Evolutionary conservation across 2,329 filamentous ascomycete genomes (phyloP).

Genomic region (Trichoderma pleuroti): DNA sequence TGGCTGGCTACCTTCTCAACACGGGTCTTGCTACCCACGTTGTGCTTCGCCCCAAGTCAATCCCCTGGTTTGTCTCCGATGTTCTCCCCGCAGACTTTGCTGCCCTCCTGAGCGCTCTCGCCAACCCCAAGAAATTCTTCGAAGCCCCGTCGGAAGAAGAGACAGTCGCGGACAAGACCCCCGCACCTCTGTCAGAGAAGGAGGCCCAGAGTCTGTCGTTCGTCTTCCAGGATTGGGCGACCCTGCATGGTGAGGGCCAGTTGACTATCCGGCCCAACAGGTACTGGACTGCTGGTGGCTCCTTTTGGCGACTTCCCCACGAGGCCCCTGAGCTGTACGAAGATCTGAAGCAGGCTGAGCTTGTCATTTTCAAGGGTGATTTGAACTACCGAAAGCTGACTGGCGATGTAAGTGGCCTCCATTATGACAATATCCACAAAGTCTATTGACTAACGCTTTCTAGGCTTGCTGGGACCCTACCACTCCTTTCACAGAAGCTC

Average conservation of each 20-base stretch:
- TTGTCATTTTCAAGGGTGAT: slow-evolving; percentile 96
- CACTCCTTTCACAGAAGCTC: slow-evolving; percentile 77
- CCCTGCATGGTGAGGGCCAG: slow-evolving; percentile 77
- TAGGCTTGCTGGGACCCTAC: slow-evolving; percentile 70
- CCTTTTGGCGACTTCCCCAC: slow-evolving; percentile 81
- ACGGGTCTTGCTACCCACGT: slow-evolving; percentile 81
- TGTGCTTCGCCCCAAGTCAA: slow-evolving; percentile 87
- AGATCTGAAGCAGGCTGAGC: slow-evolving; percentile 76
- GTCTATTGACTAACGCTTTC: background rate
- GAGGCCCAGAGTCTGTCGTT: slow-evolving; percentile 68
- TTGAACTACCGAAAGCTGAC: slow-evolving; percentile 94
- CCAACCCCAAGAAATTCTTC: slow-evolving; percentile 75
- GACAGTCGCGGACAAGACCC: slow-evolving; percentile 51
- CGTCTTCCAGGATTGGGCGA: slow-evolving; percentile 78
- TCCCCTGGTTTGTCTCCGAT: slow-evolving; percentile 98
- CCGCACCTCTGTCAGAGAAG: slow-evolving; percentile 60
- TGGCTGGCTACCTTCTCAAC: slow-evolving; percentile 85
- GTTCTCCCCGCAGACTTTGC: slow-evolving; percentile 83
- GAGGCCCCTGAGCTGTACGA: slow-evolving; percentile 65
- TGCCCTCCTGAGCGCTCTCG: slow-evolving; percentile 76
- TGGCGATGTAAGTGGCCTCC: slow-evolving; percentile 63
- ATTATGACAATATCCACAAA: background rate
- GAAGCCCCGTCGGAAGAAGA: slow-evolving; percentile 68
- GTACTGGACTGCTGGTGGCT: slow-evolving; percentile 88
- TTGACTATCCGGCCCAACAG: slow-evolving; percentile 76